phyloP scores from a whole-genome alignment of 768 basidiomycete genomes.

The Psilocybe tampanensis region DNA sequence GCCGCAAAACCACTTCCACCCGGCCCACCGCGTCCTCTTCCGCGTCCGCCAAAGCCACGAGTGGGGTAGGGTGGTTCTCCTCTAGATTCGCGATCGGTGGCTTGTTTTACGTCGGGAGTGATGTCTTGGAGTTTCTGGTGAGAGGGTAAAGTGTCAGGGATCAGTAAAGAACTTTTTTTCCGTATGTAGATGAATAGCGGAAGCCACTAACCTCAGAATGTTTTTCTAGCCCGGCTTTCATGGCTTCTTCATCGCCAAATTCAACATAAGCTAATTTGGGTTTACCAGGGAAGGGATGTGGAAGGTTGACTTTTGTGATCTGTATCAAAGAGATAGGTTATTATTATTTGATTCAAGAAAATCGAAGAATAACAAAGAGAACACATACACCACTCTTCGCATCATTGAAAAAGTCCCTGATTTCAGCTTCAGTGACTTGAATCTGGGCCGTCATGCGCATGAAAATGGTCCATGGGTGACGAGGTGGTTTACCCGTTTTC shows the following conservation, averaged over 20 bases:
- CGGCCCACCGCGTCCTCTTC: too few species aligned
- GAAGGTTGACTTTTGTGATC: constrained; percentile 73
- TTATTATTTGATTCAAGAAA: not conserved
- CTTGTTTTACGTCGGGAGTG: constrained; percentile 69
- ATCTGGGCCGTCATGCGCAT: constrained; percentile 59
- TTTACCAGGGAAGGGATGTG: constrained; percentile 48
- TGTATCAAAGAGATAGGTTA: constrained; percentile 30
- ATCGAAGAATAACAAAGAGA: not conserved
- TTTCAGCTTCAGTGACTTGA: constrained; percentile 59
- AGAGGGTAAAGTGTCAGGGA: not conserved
- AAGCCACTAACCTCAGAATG: constrained; percentile 64
- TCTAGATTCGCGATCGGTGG: constrained; percentile 57
- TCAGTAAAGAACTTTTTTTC: constrained; percentile 13
- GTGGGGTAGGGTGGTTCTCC: too few species aligned
- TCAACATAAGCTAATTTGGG: constrained; percentile 81
- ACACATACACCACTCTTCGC: constrained; percentile 62
- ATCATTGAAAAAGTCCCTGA: constrained; percentile 78
- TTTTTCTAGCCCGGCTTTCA: constrained; percentile 78
- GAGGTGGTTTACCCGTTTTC: constrained; percentile 58
- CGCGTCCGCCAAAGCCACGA: too few species aligned
- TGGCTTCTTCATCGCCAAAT: constrained; percentile 85
- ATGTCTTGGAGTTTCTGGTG: constrained; percentile 69
- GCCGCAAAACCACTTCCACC: too few species aligned
- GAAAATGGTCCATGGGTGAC: constrained; percentile 87
- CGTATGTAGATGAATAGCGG: constrained; percentile 1